Conservation (phyloP, 768 basidiomycete genomes). For the Trametopsis cervina region DNA sequence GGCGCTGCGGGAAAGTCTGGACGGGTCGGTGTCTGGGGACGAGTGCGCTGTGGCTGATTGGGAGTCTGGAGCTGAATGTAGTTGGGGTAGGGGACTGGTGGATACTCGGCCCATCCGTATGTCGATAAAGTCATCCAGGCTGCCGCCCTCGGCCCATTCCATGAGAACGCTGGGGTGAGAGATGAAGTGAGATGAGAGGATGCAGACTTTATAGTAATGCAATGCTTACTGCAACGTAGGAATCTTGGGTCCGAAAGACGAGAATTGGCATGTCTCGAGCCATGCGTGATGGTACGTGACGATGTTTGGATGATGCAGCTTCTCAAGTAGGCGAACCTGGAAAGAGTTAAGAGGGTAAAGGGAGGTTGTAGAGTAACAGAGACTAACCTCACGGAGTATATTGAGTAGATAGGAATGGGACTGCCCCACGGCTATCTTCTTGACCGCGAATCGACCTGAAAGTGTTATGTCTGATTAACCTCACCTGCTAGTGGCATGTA, state of each 20-base stretch:
- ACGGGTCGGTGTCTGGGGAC: conserved; percentile 14
- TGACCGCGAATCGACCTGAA: conserved; percentile 83
- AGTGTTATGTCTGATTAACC: conserved; percentile 1
- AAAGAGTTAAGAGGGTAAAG: neutral
- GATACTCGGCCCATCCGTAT: conserved; percentile 61
- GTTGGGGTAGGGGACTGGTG: conserved; percentile 8
- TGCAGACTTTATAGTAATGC: neutral
- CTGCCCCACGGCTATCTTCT: conserved; percentile 93
- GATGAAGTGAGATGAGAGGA: neutral
- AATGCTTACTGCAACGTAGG: conserved; percentile 80
- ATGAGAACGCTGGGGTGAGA: conserved; percentile 58
- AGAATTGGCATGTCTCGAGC: conserved; percentile 84
- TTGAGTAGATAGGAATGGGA: conserved; percentile 81
- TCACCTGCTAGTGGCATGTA: neutral
- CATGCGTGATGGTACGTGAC: conserved; percentile 95
- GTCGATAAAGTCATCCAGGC: conserved; percentile 82
- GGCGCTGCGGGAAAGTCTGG: conserved; percentile 46
- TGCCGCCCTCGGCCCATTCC: conserved; percentile 92
- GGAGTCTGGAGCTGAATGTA: conserved; percentile 16
- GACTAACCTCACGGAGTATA: conserved; percentile 65
- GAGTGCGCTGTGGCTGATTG: conserved; percentile 26
- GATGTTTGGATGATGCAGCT: conserved; percentile 86
- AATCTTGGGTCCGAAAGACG: conserved; percentile 80
- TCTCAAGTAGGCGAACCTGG: conserved; percentile 78
- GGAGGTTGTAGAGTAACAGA: neutral